These are phyloP conservation scores for Sclerotinia nivalis DNA, from an alignment of 2,329 filamentous ascomycete species.

Conservation along the genomic window DNA sequence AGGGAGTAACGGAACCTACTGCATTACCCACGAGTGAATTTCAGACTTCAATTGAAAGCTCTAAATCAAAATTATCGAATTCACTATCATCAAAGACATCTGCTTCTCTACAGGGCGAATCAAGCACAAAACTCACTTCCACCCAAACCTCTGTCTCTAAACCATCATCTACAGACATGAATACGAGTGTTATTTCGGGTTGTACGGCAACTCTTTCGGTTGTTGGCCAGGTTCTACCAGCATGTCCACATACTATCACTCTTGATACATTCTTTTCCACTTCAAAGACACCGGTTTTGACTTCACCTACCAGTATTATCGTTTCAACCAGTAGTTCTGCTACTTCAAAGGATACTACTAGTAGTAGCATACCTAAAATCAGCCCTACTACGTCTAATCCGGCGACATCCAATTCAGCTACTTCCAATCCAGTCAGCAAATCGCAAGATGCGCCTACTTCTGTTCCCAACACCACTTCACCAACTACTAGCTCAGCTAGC, in stretches of 20 bases:
- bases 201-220: constrained; percentile 21
- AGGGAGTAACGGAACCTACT: neutral
- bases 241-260: constrained; percentile 19
- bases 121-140: neutral
- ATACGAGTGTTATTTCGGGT: constrained; percentile 14
- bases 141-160: neutral
- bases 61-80: neutral
- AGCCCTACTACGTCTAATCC: neutral
- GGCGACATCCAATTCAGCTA: neutral
- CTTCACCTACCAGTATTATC: neutral
- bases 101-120: neutral
- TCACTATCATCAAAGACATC: neutral
- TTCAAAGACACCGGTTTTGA: neutral
- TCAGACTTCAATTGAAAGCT: neutral
- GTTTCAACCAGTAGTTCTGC: neutral
- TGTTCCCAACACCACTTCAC: neutral
- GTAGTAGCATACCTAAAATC: neutral
- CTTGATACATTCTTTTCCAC: constrained; percentile 7
- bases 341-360: constrained; percentile 5
- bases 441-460: neutral
- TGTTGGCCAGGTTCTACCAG: constrained; percentile 11
- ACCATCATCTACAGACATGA: constrained; percentile 17
- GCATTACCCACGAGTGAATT: neutral
- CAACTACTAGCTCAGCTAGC: neutral
- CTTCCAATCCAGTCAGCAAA: neutral